These are phyloP conservation scores for Thoreauomyces humboldtii DNA, from an alignment of 192 early-diverging fungal genomes.

Conservation along the genomic window DNA sequence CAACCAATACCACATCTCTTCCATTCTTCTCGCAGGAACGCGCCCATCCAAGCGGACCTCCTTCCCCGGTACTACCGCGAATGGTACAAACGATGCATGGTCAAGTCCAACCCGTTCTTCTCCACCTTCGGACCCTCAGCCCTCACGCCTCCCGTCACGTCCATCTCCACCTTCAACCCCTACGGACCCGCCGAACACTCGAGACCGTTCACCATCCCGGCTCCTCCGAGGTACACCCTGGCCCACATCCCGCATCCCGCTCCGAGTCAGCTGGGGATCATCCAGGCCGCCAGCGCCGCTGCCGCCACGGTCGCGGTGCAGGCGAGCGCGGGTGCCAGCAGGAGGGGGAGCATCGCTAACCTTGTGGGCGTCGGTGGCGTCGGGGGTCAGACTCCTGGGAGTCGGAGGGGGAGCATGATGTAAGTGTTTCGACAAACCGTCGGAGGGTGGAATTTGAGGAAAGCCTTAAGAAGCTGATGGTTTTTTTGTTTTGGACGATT, in stretches of 20 bases:
- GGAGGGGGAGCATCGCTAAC: conserved; percentile 29
- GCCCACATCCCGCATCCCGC: conserved; percentile 17
- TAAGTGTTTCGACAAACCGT: too few species aligned
- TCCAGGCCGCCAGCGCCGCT: conserved; percentile 27
- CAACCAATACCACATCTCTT: too few species aligned
- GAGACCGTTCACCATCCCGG: conserved; percentile 1
- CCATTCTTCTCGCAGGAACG: conserved; percentile 18
- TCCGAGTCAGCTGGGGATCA: conserved; percentile 23
- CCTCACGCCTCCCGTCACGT: background rate
- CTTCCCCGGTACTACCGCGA: conserved; percentile 32
- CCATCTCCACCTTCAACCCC: background rate
- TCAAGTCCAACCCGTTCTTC: conserved; percentile 12
- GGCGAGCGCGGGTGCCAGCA: conserved; percentile 12
- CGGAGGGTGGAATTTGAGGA: too few species aligned
- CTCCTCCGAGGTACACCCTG: conserved; percentile 16
- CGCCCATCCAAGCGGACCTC: conserved; percentile 28
- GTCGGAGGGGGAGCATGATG: conserved; percentile 29
- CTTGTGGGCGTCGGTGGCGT: conserved; percentile 17
- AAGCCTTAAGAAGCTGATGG: too few species aligned
- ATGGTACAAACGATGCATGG: conserved; percentile 23
- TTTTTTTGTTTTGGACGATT: too few species aligned
- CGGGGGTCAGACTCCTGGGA: conserved; percentile 2
- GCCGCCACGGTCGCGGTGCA: conserved; percentile 16
- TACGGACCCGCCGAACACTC: conserved; percentile 7
- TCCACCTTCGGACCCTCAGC: conserved; percentile 6